These are phyloP conservation scores for Cyanophora paradoxa DNA, from an alignment of 78 protist genomes.

Conservation along the genomic window DNA sequence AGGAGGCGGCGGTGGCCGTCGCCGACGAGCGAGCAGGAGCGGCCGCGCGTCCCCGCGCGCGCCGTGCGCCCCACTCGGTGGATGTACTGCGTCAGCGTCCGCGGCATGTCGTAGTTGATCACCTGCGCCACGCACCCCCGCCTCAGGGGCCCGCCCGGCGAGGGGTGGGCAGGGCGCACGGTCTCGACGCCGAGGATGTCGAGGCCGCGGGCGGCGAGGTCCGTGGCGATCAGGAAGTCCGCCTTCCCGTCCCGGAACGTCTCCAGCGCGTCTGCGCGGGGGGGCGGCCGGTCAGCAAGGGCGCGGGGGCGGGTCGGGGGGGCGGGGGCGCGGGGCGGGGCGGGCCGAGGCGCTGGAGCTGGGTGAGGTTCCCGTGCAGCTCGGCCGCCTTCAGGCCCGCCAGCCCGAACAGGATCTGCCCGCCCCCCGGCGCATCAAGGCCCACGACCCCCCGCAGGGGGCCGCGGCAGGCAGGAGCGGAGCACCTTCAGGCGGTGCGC, in stretches of 20 bases:
- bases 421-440: neutral
- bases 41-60: slow-evolving; percentile 65
- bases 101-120: slow-evolving; percentile 39
- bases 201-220: slow-evolving; percentile 89
- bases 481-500: slow-evolving; percentile 35
- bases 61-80: slow-evolving; percentile 86
- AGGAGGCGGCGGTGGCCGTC: neutral
- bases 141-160: too few species aligned
- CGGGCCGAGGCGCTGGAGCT: slow-evolving; percentile 16
- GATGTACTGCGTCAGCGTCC: slow-evolving; percentile 61
- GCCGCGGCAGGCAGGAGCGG: neutral
- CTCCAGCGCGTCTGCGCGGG: slow-evolving; percentile 24
- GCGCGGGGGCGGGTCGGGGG: too few species aligned
- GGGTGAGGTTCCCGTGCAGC: slow-evolving; percentile 66
- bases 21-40: slow-evolving; percentile 4
- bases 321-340: too few species aligned
- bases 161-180: too few species aligned
- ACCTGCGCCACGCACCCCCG: too few species aligned
- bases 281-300: too few species aligned
- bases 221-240: slow-evolving; percentile 77
- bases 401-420: slow-evolving; percentile 51
- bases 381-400: slow-evolving; percentile 56
- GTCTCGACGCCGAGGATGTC: slow-evolving; percentile 75
- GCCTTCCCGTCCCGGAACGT: slow-evolving; percentile 11
- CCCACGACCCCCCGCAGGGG: neutral